Base-by-base conservation (phyloP, 441 rosid species). In the Omphalea diandra region DNA sequence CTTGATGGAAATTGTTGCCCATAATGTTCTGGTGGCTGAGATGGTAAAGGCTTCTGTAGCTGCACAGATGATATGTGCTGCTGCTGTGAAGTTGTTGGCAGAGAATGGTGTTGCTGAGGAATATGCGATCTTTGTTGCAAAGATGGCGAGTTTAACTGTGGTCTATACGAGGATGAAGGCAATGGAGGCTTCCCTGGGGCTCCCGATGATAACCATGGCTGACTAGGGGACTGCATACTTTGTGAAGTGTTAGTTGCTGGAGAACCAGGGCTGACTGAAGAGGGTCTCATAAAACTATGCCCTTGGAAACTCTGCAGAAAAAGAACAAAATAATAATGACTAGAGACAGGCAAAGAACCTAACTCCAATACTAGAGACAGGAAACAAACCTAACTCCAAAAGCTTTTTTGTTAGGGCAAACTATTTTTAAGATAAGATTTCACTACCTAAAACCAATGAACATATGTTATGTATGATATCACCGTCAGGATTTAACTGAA, bases 181-280 rank as follows among this genome's bases (percentile, higher is more conserved):
- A 94, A 67, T 58, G 97, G 96, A 50, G 97, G 95, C 76, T 85
- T 94, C 79, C 90, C 91, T 82, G 89, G 98, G 47, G 87, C 32
- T 76, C 86, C 83, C 79, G 96, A 76, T 65, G 96, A 65, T 78
- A 92, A 75, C 98, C 97, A 92, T 2, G 98, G 99, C 80, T 94
- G 96, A 70, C 75, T 89, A 55, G 79, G 69, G 43, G 87, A 75
- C 69, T 83, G 94, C 70, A 80, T 46, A 72, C 68, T 72, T 78
- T 88, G 93, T 35, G 87, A 71, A 64, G 89, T 67, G 76, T 74
- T 82, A 3, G 88, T 80, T 65, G 89, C 78, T 53, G 87, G 82
- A 18, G 91, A 81, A 63, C 80, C 73, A 47, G 86, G 80, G 69
- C 87, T 67, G 71, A 82, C 79, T 32, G 84, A 52, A 61, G 94